Base-by-base conservation (phyloP, 192 early-diverging fungal genomes). In the Glomus cerebriforme region DNA sequence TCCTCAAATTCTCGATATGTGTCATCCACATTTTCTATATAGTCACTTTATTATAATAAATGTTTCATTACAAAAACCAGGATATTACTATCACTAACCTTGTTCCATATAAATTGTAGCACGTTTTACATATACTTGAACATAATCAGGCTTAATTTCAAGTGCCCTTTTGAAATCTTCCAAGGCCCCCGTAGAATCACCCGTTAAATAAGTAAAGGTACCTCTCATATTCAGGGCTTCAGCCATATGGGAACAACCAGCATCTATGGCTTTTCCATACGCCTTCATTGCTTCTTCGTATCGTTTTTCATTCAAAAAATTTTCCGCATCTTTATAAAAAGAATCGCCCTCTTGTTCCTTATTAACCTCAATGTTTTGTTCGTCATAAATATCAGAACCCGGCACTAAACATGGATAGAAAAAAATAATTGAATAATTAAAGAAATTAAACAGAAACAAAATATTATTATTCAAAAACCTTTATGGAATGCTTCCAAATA, bases 401-500 rank as follows among this genome's bases (percentile, higher is more conserved):
- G n/a, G n/a, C n/a, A n/a, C n/a, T n/a, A n/a, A n/a, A n/a, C n/a
- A n/a, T n/a, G 10, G 10, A 43, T 43, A 43, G 10, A 63, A 10
- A 17, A 35, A 63, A 59, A 27, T 13, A 34, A 15, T 58, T 24
- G 39, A 24, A 24, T 24, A 35, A 39, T 39, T 34, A 27, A 27
- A 59, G 60, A 24, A 29, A 68, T 13, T 43, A 58, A 19, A 32
- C 15, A n/a, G n/a, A n/a, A n/a, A 39, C 19, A 68, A 68, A 37
- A n/a, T 37, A 37, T 19, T 35, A 37, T 32, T 24, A 43, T 43
- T 43, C 27, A 49, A 35, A 59, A 73, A 83, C 82, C 82, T 78
- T 83, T 84, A 31, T 91, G 85, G 88, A 97, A 98, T 15, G 97
- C 96, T 81, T 98, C 97, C 81, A 99, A 89, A 83, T 97, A 99